phyloP scores from a whole-genome alignment of 345 rosid genomes.

The Nephelium lappaceum region DNA sequence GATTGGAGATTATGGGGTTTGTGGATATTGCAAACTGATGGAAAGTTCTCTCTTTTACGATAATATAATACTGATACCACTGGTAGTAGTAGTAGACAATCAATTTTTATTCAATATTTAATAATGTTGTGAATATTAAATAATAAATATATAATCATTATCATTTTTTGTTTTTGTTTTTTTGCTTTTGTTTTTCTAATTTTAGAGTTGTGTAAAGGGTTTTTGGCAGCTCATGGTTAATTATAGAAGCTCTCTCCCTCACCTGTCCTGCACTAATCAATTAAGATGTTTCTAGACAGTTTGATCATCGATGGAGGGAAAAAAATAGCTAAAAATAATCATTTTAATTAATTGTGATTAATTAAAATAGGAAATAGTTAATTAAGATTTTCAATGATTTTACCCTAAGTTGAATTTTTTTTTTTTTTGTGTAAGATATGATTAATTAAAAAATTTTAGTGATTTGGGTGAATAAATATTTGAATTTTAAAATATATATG shows the following conservation, averaged over 20 bases:
- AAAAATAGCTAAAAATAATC: too few relatives aligned
- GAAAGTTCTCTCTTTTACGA: constrained; percentile 34
- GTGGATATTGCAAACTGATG: constrained; percentile 46
- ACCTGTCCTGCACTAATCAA: constrained; percentile 7
- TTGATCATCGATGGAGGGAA: too few relatives aligned
- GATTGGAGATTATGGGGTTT: constrained; percentile 50
- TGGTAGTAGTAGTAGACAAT: neutral
- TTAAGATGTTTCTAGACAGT: neutral
- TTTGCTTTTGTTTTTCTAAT: neutral
- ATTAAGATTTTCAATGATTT: too few relatives aligned
- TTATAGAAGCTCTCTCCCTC: neutral
- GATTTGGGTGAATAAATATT: neutral
- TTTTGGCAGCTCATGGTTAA: constrained; percentile 11
- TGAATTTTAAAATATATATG: too few relatives aligned
- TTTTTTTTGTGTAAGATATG: neutral
- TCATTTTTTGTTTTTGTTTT: neutral
- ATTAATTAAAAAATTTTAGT: neutral
- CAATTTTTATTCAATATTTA: constrained; percentile 10
- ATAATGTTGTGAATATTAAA: neutral
- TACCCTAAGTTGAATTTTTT: too few relatives aligned
- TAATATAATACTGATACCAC: constrained; percentile 14
- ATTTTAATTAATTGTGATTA: neutral
- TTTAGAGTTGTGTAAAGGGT: constrained; percentile 6
- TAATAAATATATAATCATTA: too few relatives aligned
- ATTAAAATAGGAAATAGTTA: too few relatives aligned